Evolutionary conservation across 176 grass and related monocot species (phyloP).

Genomic region (Phoenix roebelenii): DNA sequence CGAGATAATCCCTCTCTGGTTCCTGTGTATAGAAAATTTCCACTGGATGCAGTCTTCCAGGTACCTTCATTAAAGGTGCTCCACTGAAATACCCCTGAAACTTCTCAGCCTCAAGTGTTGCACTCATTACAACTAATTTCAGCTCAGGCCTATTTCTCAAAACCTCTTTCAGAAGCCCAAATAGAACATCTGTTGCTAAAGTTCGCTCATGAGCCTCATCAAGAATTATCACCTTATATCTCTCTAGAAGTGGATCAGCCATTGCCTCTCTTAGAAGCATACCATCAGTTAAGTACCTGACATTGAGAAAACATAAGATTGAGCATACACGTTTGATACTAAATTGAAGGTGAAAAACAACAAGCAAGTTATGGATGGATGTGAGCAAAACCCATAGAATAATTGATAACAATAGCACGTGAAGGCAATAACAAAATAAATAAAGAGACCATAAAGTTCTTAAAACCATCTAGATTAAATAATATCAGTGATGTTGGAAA

Average conservation of each 20-base stretch:
- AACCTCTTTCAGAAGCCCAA: slow-evolving; percentile 94
- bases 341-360: slow-evolving; percentile 9
- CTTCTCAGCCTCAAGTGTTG: slow-evolving; percentile 92
- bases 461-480: slow-evolving; percentile 40
- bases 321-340: slow-evolving; percentile 55
- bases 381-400: too few species aligned
- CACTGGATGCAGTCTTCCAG: slow-evolving; percentile 82
- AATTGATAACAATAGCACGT: too few species aligned
- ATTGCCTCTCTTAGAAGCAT: slow-evolving; percentile 99
- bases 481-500: slow-evolving; percentile 22
- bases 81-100: slow-evolving; percentile 72
- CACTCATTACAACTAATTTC: slow-evolving; percentile 96
- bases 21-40: slow-evolving; percentile 98
- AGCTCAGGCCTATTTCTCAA: slow-evolving; percentile 74
- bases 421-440: not conserved
- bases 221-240: slow-evolving; percentile 92
- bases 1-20: slow-evolving; percentile 92
- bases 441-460: slow-evolving; percentile 24
- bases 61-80: slow-evolving; percentile 87
- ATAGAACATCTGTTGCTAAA: slow-evolving; percentile 83
- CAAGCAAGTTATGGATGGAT: not conserved
- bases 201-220: slow-evolving; percentile 96
- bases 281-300: slow-evolving; percentile 99
- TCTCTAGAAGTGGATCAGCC: slow-evolving; percentile 93
- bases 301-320: slow-evolving; percentile 43